Base-by-base conservation (phyloP, 2,329 filamentous ascomycete species). In the Xylaria sp. region DNA sequence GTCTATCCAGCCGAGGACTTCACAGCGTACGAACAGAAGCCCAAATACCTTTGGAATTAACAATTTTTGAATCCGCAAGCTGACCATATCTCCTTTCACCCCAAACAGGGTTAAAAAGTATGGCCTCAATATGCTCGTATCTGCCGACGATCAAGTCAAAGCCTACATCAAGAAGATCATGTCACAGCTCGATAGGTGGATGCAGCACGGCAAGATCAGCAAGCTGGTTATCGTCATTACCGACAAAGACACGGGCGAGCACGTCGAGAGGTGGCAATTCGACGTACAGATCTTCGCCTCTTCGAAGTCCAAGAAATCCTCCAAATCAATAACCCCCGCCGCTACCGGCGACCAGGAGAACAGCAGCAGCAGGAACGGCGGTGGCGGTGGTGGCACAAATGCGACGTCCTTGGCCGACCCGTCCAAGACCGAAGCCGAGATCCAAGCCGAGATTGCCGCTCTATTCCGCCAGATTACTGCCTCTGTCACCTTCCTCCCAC, bases 151-250 rank as follows among this genome's bases (percentile, higher is more conserved):
- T 83, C 95, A 99, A 82, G 96, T 99, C 78, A 97, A 97, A 81
- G 93, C 94, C 36, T 99, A 99, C 82, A 97, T 99, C 85, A 97
- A 97, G 81, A 97, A 96, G 82, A 98, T 99, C 83, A 99, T 97
- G 94, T 90, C 90, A 31, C 96, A 99, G 81, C 88, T 99, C 65
- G 95, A 96, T 83, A 93, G 93, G 78, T 99, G 96, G 96, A 98
- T 98, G 94, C 86, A 94, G 60, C 92, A 92, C 74, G 93, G 94
- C 78, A 98, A 99, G 81, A 97, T 99, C 78, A 96, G 93, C 59
- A 97, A 97, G 81, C 89, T 99, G 13, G 94, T 99, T 66, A 92
- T 99, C 60, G 96, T 99, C 54, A 94, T 99, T 73, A 97, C 95
- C 36, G 92, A 92, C 83, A 98, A 97, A 81, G 96, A 99, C 80